phyloP scores from a whole-genome alignment of 257 asterid genomes.

The Penstemon newberryi region DNA sequence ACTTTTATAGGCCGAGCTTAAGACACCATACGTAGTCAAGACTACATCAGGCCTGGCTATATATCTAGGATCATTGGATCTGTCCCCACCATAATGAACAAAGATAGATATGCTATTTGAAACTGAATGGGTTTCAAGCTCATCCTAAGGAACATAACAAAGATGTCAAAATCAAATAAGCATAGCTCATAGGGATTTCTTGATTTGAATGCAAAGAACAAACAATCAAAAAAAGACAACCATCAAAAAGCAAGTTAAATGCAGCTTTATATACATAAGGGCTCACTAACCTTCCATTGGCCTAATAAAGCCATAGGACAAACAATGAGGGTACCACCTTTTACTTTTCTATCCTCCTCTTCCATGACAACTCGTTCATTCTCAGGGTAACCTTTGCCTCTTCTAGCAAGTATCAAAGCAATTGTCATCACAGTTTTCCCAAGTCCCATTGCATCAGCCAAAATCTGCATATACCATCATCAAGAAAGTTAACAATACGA shows the following conservation, averaged over 20 bases:
- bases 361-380: slow-evolving; percentile 33
- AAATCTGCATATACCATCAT: slow-evolving; percentile 49
- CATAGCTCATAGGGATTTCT: background rate
- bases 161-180: slow-evolving; percentile 5
- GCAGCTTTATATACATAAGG: background rate
- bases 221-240: too few relatives aligned
- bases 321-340: slow-evolving; percentile 82
- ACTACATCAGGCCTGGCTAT: slow-evolving; percentile 75
- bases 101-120: slow-evolving; percentile 60
- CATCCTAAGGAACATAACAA: slow-evolving; percentile 50
- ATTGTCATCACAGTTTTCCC: slow-evolving; percentile 95
- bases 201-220: background rate
- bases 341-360: slow-evolving; percentile 37
- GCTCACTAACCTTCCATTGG: slow-evolving; percentile 74
- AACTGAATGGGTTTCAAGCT: slow-evolving; percentile 65
- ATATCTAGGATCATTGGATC: slow-evolving; percentile 51
- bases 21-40: slow-evolving; percentile 81
- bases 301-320: slow-evolving; percentile 93
- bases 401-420: slow-evolving; percentile 64
- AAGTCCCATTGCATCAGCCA: slow-evolving; percentile 95
- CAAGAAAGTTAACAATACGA: slow-evolving; percentile 8
- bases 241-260: too few relatives aligned
- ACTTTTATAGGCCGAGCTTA: slow-evolving; percentile 58
- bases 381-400: slow-evolving; percentile 53
- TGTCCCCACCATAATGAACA: slow-evolving; percentile 76